Conservation (phyloP, 2,329 filamentous ascomycete genomes). For the Pseudopyricularia javanii region DNA sequence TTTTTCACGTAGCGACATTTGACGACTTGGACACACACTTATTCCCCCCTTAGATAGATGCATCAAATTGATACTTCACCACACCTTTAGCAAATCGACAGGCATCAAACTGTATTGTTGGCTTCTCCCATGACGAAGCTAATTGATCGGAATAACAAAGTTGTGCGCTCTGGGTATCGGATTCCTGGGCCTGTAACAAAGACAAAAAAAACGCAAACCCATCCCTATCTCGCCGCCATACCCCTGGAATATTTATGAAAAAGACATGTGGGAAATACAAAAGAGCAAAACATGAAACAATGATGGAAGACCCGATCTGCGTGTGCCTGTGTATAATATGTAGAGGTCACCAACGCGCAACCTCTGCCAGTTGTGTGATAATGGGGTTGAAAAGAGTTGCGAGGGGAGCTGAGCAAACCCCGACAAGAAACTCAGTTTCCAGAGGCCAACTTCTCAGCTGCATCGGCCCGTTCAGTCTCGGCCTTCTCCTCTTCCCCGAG, state of each 20-base stretch:
- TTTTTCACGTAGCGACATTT: background rate
- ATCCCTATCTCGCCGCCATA: background rate
- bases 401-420: background rate
- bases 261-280: background rate
- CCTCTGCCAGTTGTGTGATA: too few species aligned
- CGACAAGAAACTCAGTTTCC: background rate
- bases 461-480: background rate
- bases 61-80: background rate
- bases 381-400: background rate
- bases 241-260: background rate
- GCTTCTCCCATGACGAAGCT: background rate
- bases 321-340: too few species aligned
- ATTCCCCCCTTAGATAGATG: background rate
- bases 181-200: background rate
- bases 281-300: background rate
- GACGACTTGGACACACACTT: background rate
- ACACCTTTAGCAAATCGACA: background rate
- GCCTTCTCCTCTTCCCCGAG: background rate
- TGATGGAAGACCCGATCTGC: too few species aligned
- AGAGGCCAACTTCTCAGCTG: background rate
- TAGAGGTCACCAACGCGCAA: too few species aligned
- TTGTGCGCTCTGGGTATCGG: background rate
- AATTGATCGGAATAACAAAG: background rate
- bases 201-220: constrained; percentile 48
- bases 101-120: background rate